A percentile compares a stretch with the other conserved stretches of the same genome.
Conservation (phyloP, 2,329 filamentous ascomycete species). For the Colletotrichum lini region DNA sequence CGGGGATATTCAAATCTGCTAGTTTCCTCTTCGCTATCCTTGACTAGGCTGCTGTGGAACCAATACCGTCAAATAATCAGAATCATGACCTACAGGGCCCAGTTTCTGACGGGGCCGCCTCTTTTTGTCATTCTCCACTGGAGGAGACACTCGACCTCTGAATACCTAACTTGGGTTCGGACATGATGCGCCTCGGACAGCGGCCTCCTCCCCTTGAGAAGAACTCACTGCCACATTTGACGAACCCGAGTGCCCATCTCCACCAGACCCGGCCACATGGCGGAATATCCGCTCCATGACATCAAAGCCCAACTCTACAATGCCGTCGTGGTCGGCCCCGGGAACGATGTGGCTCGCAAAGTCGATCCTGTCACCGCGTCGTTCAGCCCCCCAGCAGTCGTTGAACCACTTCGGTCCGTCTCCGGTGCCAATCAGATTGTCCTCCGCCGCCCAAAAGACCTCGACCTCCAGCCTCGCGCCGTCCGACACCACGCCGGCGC, state of each 20-base stretch:
- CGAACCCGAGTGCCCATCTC: background rate
- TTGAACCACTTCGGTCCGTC: conserved; percentile 49
- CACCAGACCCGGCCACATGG: conserved; percentile 5
- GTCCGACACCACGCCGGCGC: background rate
- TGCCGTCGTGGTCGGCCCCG: conserved; percentile 46
- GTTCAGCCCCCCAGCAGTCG: conserved; percentile 45
- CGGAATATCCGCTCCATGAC: conserved; percentile 24
- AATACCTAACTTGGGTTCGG: background rate
- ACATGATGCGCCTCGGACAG: background rate
- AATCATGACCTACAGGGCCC: too few relatives aligned
- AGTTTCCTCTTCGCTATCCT: too few relatives aligned
- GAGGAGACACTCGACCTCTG: background rate
- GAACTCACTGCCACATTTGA: background rate
- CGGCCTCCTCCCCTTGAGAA: background rate
- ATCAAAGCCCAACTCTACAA: conserved; percentile 7
- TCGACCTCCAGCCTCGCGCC: conserved; percentile 46
- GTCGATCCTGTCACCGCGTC: conserved; percentile 37
- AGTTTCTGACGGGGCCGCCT: background rate
- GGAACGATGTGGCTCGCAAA: conserved; percentile 45
- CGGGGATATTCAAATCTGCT: too few relatives aligned
- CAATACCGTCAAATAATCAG: too few relatives aligned
- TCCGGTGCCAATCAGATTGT: conserved; percentile 48
- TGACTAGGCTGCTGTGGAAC: too few relatives aligned
- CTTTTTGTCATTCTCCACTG: background rate
- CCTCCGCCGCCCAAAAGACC: conserved; percentile 49